These are phyloP conservation scores for Thalassiosira hispida DNA, from an alignment of 352 stramenopile species.

Conservation along the genomic window DNA sequence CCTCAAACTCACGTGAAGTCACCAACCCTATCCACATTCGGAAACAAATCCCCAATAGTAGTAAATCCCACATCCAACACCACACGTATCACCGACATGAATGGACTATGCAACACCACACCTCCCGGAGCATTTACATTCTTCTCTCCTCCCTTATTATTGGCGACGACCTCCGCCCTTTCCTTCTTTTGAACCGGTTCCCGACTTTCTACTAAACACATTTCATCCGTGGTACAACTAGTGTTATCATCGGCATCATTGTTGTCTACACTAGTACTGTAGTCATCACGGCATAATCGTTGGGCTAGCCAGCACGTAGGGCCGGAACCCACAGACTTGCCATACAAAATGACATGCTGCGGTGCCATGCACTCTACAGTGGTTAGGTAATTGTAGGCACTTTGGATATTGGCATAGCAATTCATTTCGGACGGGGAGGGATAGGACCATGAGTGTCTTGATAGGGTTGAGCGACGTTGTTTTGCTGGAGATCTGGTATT, in stretches of 20 bases:
- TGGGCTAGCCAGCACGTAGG: slow-evolving; percentile 88
- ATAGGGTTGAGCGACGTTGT: slow-evolving; percentile 3
- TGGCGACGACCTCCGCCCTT: not conserved
- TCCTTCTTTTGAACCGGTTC: not conserved
- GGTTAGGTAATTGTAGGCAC: slow-evolving; percentile 91
- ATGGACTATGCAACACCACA: slow-evolving; percentile 91
- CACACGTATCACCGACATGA: slow-evolving; percentile 94
- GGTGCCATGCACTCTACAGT: slow-evolving; percentile 88
- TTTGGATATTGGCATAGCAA: slow-evolving; percentile 91
- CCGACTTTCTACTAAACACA: not conserved
- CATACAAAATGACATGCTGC: slow-evolving; percentile 91
- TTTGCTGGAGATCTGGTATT: not conserved
- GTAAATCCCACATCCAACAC: slow-evolving; percentile 96
- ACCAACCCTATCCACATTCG: slow-evolving; percentile 93
- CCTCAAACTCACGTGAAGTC: slow-evolving; percentile 74
- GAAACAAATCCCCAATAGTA: slow-evolving; percentile 90
- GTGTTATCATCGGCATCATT: not conserved
- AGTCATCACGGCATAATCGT: slow-evolving; percentile 16
- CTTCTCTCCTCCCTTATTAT: not conserved
- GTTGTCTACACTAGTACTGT: not conserved
- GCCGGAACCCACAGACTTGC: slow-evolving; percentile 80
- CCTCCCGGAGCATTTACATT: slow-evolving; percentile 70
- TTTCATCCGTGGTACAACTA: not conserved
- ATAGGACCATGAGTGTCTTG: slow-evolving; percentile 18
- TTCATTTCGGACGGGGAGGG: slow-evolving; percentile 88